phyloP scores from a whole-genome alignment of 1,139 yeast genomes.

The Debaryomyces fabryi region DNA sequence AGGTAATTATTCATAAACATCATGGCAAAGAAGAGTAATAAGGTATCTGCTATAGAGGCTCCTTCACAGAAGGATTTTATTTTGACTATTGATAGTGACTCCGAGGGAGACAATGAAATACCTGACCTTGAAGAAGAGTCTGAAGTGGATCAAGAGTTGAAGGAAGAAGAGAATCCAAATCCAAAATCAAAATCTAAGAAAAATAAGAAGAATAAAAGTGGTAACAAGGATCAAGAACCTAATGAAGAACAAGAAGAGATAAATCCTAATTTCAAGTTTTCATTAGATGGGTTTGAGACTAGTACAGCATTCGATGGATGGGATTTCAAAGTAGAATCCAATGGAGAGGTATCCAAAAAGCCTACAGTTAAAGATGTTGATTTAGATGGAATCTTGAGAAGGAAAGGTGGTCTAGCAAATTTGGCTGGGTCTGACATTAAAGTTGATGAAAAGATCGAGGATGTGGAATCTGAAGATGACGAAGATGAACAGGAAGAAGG shows the following conservation, averaged over 20 bases:
- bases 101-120: constrained; percentile 48
- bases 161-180: constrained; percentile 25
- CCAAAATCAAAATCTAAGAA: constrained; percentile 26
- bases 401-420: constrained; percentile 73
- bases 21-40: constrained; percentile 10
- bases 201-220: constrained; percentile 25
- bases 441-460: constrained; percentile 31
- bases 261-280: constrained; percentile 72
- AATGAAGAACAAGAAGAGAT: constrained; percentile 53
- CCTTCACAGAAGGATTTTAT: constrained; percentile 28
- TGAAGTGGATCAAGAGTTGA: constrained; percentile 20
- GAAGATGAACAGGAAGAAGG: constrained; percentile 52
- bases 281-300: constrained; percentile 59
- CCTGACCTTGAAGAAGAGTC: constrained; percentile 28
- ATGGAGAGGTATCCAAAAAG: constrained; percentile 22
- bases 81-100: constrained; percentile 60
- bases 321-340: constrained; percentile 68
- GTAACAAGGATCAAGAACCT: constrained; percentile 22
- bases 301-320: constrained; percentile 67
- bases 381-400: constrained; percentile 78
- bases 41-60: not conserved
- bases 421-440: constrained; percentile 43
- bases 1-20: not conserved
- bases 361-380: constrained; percentile 68
- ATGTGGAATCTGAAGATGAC: constrained; percentile 25